Conservation (phyloP, 768 basidiomycete genomes). For the Pleurotus salmoneostramineus region DNA sequence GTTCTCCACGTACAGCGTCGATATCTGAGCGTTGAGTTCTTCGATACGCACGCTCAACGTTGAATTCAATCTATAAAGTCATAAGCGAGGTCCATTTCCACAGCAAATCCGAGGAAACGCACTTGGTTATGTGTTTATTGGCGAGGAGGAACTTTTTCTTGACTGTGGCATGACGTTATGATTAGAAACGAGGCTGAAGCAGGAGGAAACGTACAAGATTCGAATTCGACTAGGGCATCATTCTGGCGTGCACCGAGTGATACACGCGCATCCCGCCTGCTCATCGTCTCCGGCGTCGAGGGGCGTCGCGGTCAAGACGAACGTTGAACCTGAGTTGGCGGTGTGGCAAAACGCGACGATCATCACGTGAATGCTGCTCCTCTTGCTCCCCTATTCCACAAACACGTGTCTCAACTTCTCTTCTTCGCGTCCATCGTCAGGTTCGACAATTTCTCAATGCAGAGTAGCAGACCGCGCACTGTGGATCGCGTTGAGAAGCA, state of each 20-base stretch:
- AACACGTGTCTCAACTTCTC: no score
- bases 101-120: constrained; percentile 16
- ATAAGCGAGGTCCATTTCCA: not conserved
- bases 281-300: constrained; percentile 32
- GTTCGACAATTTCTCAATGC: no score
- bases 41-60: constrained; percentile 81
- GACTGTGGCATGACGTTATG: constrained; percentile 48
- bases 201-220: constrained; percentile 61
- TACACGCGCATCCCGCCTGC: constrained; percentile 58
- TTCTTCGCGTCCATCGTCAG: no score
- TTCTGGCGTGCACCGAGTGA: constrained; percentile 67
- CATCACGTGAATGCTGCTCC: no score
- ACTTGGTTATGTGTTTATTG: constrained; percentile 93
- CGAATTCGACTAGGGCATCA: constrained; percentile 80
- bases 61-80: constrained; percentile 64
- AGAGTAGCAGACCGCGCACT: no score
- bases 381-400: no score
- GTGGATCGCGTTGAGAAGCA: no score
- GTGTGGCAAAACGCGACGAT: no score
- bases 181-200: constrained; percentile 18
- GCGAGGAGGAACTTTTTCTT: constrained; percentile 91
- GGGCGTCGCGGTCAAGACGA: no score
- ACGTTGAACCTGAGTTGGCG: no score
- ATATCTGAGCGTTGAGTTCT: constrained; percentile 80
- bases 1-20: constrained; percentile 80